Conservation (phyloP, 108 stramenopile genomes). For the Bacterosira constricta region DNA sequence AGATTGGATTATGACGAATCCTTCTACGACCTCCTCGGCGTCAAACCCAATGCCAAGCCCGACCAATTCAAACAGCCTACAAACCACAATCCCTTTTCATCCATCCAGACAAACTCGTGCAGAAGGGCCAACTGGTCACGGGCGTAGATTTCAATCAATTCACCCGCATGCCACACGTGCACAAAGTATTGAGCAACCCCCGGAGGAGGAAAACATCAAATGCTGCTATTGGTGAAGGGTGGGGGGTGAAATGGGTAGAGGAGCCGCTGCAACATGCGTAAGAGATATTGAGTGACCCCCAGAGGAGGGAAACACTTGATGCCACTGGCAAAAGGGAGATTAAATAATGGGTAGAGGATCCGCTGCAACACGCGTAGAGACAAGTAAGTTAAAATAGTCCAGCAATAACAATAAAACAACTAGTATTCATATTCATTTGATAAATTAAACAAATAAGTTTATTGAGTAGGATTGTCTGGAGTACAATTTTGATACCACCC, state of each 20-base stretch:
- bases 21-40: constrained; percentile 79
- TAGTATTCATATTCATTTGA: too few relatives aligned
- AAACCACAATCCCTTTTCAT: constrained; percentile 88
- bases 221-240: constrained; percentile 83
- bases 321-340: too few relatives aligned
- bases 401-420: too few relatives aligned
- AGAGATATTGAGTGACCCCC: too few relatives aligned
- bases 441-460: too few relatives aligned
- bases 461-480: too few relatives aligned
- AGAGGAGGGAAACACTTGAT: too few relatives aligned
- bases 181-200: constrained; percentile 89
- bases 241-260: constrained; percentile 89
- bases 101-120: constrained; percentile 98
- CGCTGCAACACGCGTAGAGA: too few relatives aligned
- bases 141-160: constrained; percentile 78
- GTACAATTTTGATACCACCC: too few relatives aligned
- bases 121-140: constrained; percentile 82
- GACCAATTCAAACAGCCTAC: constrained; percentile 95
- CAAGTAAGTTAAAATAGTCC: too few relatives aligned
- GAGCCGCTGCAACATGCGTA: too few relatives aligned
- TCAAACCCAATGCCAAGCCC: constrained; percentile 63
- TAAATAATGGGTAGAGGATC: too few relatives aligned
- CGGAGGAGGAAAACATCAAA: constrained; percentile 89
- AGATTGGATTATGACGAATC: constrained; percentile 47
- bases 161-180: constrained; percentile 92